A percentile compares a stretch with the other conserved stretches of the same genome.
These are phyloP conservation scores for Gaertneriomyces semiglobifer DNA, from an alignment of 192 early-diverging fungal species.

Conservation along the genomic window DNA sequence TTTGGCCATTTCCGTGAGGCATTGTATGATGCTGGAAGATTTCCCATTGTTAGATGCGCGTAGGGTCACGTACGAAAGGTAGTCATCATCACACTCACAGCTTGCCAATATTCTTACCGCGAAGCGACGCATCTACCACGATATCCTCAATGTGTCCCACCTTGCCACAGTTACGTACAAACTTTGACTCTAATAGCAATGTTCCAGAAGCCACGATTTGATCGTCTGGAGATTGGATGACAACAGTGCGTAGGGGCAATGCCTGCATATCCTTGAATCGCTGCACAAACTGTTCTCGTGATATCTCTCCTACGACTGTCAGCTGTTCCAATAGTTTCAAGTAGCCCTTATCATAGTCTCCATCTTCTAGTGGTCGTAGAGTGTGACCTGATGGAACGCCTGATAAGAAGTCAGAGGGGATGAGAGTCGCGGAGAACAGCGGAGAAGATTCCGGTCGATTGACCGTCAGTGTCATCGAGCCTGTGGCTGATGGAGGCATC, in stretches of 20 bases:
- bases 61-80: neutral
- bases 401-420: no score
- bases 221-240: neutral
- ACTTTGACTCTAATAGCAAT: constrained; percentile 34
- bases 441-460: no score
- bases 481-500: no score
- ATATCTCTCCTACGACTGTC: constrained; percentile 26
- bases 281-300: constrained; percentile 12
- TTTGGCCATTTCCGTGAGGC: constrained; percentile 21
- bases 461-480: no score
- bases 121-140: constrained; percentile 16
- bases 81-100: neutral
- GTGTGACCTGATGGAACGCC: neutral
- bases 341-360: constrained; percentile 27
- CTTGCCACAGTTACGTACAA: constrained; percentile 31
- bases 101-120: constrained; percentile 38
- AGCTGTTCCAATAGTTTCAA: constrained; percentile 25
- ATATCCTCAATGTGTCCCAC: constrained; percentile 40
- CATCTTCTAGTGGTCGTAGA: constrained; percentile 9
- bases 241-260: neutral
- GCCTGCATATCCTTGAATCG: constrained; percentile 6
- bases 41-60: neutral
- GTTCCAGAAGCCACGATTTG: constrained; percentile 28
- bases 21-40: constrained; percentile 27
- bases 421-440: no score